Conservation (phyloP, 1,139 yeast species). For the Zygosaccharomyces sapae region DNA sequence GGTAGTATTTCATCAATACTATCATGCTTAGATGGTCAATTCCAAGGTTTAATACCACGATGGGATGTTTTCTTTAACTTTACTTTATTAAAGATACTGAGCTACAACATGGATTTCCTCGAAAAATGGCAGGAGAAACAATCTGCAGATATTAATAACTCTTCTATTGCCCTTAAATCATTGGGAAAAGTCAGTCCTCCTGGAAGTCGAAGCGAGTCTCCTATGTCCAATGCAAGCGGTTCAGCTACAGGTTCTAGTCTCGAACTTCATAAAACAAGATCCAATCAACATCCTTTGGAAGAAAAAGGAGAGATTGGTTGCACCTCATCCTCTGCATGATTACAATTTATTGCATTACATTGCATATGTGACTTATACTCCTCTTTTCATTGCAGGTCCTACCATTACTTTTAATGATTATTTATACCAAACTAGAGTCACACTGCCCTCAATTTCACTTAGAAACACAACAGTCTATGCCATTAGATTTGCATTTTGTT, state of each 20-base stretch:
- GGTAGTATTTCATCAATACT: conserved; percentile 41
- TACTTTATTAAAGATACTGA: conserved; percentile 74
- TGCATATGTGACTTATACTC: conserved; percentile 78
- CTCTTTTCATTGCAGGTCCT: conserved; percentile 93
- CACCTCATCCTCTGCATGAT: conserved; percentile 55
- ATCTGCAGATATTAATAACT: background rate
- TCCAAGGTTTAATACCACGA: conserved; percentile 70
- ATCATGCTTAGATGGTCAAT: conserved; percentile 51
- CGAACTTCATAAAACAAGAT: conserved; percentile 26
- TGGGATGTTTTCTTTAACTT: conserved; percentile 98
- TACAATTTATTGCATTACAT: conserved; percentile 63
- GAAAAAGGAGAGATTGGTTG: conserved; percentile 68
- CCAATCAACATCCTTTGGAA: conserved; percentile 34
- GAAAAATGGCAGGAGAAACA: conserved; percentile 39
- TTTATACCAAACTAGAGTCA: conserved; percentile 54
- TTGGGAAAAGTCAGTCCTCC: conserved; percentile 7
- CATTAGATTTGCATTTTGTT: conserved; percentile 62
- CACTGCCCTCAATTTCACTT: conserved; percentile 50
- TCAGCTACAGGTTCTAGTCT: conserved; percentile 28
- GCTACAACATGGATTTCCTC: conserved; percentile 74
- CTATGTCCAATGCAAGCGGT: conserved; percentile 17
- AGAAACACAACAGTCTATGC: conserved; percentile 60
- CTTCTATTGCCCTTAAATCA: conserved; percentile 5
- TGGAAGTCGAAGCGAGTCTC: background rate
- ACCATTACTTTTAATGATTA: conserved; percentile 88